phyloP scores from a whole-genome alignment of 352 stramenopile species.

The Globisporangium yorkense region DNA sequence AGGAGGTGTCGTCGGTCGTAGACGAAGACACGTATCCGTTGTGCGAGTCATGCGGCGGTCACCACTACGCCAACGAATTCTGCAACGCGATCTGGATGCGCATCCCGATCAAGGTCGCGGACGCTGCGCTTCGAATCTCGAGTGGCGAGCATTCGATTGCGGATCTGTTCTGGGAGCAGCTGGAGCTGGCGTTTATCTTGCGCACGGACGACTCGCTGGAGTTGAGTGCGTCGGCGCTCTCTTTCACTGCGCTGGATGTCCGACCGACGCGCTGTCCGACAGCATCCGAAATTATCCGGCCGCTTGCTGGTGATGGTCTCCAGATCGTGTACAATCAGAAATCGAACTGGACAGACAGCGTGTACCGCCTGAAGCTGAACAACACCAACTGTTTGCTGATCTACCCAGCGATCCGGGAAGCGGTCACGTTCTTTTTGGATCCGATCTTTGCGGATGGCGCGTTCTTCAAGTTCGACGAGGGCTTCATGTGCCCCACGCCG shows the following conservation, averaged over 20 bases:
- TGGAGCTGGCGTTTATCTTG: slow-evolving; percentile 72
- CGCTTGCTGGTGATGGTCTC: slow-evolving; percentile 56
- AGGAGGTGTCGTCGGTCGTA: slow-evolving; percentile 66
- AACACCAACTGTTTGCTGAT: slow-evolving; percentile 80
- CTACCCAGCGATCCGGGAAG: slow-evolving; percentile 57
- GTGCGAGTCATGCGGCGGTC: slow-evolving; percentile 51
- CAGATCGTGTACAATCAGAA: slow-evolving; percentile 80
- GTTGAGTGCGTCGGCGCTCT: slow-evolving; percentile 48
- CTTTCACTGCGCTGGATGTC: slow-evolving; percentile 59
- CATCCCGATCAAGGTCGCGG: slow-evolving; percentile 67
- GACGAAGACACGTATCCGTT: slow-evolving; percentile 77
- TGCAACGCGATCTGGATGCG: slow-evolving; percentile 79
- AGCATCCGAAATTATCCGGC: slow-evolving; percentile 64
- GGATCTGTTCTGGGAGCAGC: slow-evolving; percentile 77
- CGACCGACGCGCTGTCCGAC: slow-evolving; percentile 39
- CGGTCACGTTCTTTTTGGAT: slow-evolving; percentile 55
- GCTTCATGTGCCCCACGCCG: slow-evolving; percentile 53
- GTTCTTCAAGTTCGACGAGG: slow-evolving; percentile 56
- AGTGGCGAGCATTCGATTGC: slow-evolving; percentile 48
- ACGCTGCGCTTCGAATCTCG: slow-evolving; percentile 69
- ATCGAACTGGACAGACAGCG: slow-evolving; percentile 67
- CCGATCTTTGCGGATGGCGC: slow-evolving; percentile 39
- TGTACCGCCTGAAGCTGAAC: slow-evolving; percentile 59
- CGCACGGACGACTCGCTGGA: slow-evolving; percentile 81
- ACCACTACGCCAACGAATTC: slow-evolving; percentile 53